Evolutionary conservation across 306 rosid genomes (phyloP), one percentile per base, ranked within the genome.

Genomic region (Pterocarpus santalinus): DNA sequence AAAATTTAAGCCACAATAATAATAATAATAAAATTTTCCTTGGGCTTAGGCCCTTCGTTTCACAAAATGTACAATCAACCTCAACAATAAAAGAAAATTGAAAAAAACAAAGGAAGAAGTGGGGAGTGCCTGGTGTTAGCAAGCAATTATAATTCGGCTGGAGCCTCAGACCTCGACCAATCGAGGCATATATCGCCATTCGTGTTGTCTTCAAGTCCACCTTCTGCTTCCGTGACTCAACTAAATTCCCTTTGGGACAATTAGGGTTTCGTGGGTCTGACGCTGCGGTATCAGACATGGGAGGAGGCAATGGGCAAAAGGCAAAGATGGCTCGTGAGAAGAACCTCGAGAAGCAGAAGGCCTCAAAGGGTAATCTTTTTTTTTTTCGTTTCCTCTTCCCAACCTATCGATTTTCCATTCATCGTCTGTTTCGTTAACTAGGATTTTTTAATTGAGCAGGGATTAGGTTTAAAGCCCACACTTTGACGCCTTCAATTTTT

Each of bases 241-340:
- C 28, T n/a, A 10, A 8, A 7, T 58, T n/a, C 16, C 7, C 47
- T 43, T 11, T 34, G 28, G 22, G 69, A 46, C 28, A 80, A 61
- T 69, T 86, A 91, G 95, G 89, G 90, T 89, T 88, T 79, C 73
- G 49, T 56, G 88, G 81, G 82, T 81, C 78, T 76, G 83, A 9
- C 66, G 80, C 80, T 65, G 57, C 75, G 81, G 65, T 10, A 2
- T 53, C 75, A 58, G 81, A 39, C 79, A 89, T 90, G 97, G 97
- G 97, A 63, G 95, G 93, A 80, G 97, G 97, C 85, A 90, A 92
- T 65, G 92, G 86, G 2, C 97, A 92, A 69, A 92, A 92, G 85
- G 58, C 97, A 28, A 90, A 89, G 91, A 90, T 86, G 93, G 97
- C 97, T 4, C 91, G 94, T 10, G 92, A 92, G 87, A 89, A 72